Percentiles rank a stretch among this genome's conserved stretches.
Conservation (phyloP, 208 protist species). For the Trypanosoma mega region DNA sequence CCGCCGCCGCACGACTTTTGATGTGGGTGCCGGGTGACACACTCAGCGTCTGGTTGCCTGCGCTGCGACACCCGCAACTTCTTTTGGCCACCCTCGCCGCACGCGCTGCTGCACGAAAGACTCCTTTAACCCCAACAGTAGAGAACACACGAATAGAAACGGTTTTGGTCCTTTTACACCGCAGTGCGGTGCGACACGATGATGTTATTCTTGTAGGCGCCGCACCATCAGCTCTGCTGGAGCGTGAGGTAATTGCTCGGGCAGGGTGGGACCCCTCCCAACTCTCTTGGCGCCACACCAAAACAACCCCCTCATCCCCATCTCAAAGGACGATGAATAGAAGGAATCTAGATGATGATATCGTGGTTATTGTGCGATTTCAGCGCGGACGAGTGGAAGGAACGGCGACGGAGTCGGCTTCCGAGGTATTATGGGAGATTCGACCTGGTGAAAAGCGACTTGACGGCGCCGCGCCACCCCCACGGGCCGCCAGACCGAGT, state of each 20-base stretch:
- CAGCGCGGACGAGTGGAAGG: constrained; percentile 6
- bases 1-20: neutral
- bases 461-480: neutral
- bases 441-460: neutral
- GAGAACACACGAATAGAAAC: constrained; percentile 19
- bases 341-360: neutral
- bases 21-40: constrained; percentile 20
- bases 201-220: constrained; percentile 70
- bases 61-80: constrained; percentile 47
- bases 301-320: constrained; percentile 3
- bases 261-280: constrained; percentile 36
- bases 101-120: constrained; percentile 8
- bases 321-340: neutral
- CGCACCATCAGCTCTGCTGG: constrained; percentile 45
- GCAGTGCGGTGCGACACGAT: constrained; percentile 43
- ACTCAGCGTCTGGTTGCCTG: constrained; percentile 60
- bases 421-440: constrained; percentile 23
- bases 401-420: neutral
- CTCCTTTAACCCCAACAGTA: constrained; percentile 7
- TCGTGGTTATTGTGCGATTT: constrained; percentile 47
- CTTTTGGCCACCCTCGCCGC: constrained; percentile 32
- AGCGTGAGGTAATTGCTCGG: constrained; percentile 32
- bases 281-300: constrained; percentile 13
- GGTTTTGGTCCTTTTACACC: constrained; percentile 61
- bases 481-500: neutral